phyloP scores from a whole-genome alignment of 2,329 filamentous ascomycete genomes.

The Cytospora paraplurivora region DNA sequence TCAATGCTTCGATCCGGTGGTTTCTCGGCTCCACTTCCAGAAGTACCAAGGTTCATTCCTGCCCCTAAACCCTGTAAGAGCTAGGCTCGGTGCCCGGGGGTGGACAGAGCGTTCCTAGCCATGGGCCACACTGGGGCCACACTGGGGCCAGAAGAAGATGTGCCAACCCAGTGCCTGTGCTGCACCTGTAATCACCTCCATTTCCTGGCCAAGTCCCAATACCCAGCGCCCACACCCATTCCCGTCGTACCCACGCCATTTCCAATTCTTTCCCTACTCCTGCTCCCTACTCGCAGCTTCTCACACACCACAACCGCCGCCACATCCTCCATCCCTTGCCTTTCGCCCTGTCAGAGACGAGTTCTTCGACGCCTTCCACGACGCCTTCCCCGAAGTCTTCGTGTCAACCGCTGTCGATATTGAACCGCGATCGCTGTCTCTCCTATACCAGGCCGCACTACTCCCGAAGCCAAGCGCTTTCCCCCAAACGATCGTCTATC shows the following conservation, averaged over 20 bases:
- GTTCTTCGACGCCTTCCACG: constrained; percentile 3
- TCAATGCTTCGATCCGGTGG: constrained; percentile 17
- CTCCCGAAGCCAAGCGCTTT: constrained; percentile 7
- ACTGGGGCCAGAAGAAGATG: constrained; percentile 4
- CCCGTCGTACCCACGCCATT: constrained; percentile 25
- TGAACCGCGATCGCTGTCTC: constrained; percentile 18
- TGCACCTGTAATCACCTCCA: constrained; percentile 20
- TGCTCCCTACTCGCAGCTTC: constrained; percentile 19
- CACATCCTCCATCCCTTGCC: constrained; percentile 18
- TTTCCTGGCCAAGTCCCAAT: constrained; percentile 20
- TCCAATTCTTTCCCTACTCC: constrained; percentile 26
- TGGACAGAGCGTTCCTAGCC: constrained; percentile 20
- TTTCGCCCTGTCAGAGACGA: constrained; percentile 8
- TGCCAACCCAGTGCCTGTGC: constrained; percentile 10
- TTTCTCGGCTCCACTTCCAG: constrained; percentile 20
- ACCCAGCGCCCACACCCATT: constrained; percentile 20
- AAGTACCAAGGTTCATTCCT: constrained; percentile 15
- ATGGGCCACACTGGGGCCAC: background rate
- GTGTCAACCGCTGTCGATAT: constrained; percentile 7
- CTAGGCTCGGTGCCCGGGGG: constrained; percentile 14
- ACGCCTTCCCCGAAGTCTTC: constrained; percentile 8
- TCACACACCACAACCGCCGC: constrained; percentile 20
- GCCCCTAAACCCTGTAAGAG: constrained; percentile 3
- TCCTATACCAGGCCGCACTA: constrained; percentile 20
- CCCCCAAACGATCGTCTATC: constrained; percentile 10